Percentiles rank a stretch among this genome's conserved stretches.
phyloP scores from a whole-genome alignment of 495 filamentous ascomycete species.

The Thermochaetoides thermophila region DNA sequence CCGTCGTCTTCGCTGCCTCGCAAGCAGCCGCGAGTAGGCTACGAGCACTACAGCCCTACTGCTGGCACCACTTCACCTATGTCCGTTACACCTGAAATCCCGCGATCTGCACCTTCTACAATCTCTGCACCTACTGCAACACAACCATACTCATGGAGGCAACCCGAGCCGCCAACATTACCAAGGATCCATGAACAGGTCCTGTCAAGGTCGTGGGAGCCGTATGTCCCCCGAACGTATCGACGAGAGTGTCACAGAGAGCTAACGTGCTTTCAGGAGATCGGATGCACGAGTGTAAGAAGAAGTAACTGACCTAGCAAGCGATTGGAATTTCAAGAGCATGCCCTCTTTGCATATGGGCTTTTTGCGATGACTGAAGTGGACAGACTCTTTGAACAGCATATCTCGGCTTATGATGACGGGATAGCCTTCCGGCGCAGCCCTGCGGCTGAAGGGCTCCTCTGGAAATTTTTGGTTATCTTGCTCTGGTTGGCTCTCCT shows the following conservation, averaged over 20 bases:
- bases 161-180: constrained; percentile 22
- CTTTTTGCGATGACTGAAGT: background rate
- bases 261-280: constrained; percentile 49
- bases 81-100: constrained; percentile 20
- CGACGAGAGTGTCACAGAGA: too few relatives aligned
- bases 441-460: too few relatives aligned
- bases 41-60: constrained; percentile 26
- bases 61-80: constrained; percentile 17
- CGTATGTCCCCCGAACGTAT: constrained; percentile 23
- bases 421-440: too few relatives aligned
- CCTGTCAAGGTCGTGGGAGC: constrained; percentile 42
- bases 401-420: too few relatives aligned
- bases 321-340: constrained; percentile 45
- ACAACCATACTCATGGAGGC: constrained; percentile 27
- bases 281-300: constrained; percentile 56
- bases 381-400: too few relatives aligned
- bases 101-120: constrained; percentile 14
- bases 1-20: constrained; percentile 14
- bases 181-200: constrained; percentile 33
- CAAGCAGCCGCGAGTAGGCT: constrained; percentile 27
- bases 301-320: too few relatives aligned
- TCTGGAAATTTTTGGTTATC: too few relatives aligned
- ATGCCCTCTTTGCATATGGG: constrained; percentile 28
- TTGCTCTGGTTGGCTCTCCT: too few relatives aligned
- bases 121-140: too few relatives aligned